Evolutionary conservation across 2,329 filamentous ascomycete genomes (phyloP).

Genomic region (Colletotrichum lindemuthianum): DNA sequence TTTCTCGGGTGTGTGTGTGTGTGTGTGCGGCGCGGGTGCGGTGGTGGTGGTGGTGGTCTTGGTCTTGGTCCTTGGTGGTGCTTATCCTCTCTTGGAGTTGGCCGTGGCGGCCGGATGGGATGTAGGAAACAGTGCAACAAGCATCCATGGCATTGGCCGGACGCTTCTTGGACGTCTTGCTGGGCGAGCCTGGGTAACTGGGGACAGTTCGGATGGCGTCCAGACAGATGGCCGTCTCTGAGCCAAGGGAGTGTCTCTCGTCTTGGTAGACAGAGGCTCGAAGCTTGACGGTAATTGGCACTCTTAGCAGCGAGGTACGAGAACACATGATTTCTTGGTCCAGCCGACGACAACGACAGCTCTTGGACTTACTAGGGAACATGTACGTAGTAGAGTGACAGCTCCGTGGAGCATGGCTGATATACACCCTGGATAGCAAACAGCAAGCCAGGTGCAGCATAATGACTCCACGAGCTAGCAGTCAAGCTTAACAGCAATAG

Average conservation of each 20-base stretch:
- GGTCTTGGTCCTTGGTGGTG: background rate
- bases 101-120: conserved; percentile 20
- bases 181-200: conserved; percentile 14
- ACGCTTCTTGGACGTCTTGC: conserved; percentile 7
- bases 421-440: background rate
- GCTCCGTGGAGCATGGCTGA: background rate
- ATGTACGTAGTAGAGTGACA: background rate
- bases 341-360: too few species aligned
- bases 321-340: too few species aligned
- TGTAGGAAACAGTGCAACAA: conserved; percentile 18
- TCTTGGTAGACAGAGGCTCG: too few species aligned
- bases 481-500: conserved; percentile 25
- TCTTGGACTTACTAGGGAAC: too few species aligned
- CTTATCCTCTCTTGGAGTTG: conserved; percentile 2
- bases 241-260: too few species aligned
- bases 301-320: too few species aligned
- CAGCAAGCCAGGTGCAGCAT: conserved; percentile 6
- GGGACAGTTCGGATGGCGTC: background rate
- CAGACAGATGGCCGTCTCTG: background rate
- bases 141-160: conserved; percentile 12
- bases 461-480: background rate
- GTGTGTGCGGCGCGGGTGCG: conserved; percentile 4
- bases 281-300: too few species aligned
- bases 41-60: conserved; percentile 10
- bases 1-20: conserved; percentile 8